Conservation (phyloP, 2,329 filamentous ascomycete genomes). For the Hysterium pulicare region DNA sequence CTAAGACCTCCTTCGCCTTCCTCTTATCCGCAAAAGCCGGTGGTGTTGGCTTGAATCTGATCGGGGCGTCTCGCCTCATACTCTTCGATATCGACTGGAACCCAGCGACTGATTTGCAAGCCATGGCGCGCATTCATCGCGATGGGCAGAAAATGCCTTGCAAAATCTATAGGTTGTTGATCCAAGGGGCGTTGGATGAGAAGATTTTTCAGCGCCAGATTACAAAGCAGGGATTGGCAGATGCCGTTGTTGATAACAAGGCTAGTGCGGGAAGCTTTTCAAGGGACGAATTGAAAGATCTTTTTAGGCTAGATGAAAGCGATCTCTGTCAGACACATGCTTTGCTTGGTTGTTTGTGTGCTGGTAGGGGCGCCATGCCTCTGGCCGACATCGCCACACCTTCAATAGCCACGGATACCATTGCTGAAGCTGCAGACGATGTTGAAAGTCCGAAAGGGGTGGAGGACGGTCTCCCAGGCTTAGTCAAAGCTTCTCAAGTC, state of each 20-base stretch:
- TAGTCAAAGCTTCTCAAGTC: constrained; percentile 42
- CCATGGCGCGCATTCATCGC: constrained; percentile 71
- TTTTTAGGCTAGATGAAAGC: constrained; percentile 63
- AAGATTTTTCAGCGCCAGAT: constrained; percentile 73
- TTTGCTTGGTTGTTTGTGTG: constrained; percentile 61
- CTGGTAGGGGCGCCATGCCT: constrained; percentile 47
- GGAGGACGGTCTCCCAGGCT: constrained; percentile 21
- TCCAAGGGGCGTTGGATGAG: constrained; percentile 67
- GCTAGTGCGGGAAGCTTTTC: constrained; percentile 60
- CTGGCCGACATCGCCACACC: constrained; percentile 8
- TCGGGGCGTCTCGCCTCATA: constrained; percentile 66
- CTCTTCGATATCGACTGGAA: constrained; percentile 77
- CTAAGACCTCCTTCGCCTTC: constrained; percentile 62
- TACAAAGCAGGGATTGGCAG: constrained; percentile 66
- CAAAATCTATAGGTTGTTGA: constrained; percentile 66
- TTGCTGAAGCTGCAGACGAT: constrained; percentile 21
- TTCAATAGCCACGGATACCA: constrained; percentile 12
- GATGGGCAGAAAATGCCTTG: constrained; percentile 67
- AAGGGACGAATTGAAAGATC: constrained; percentile 61
- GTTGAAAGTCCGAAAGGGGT: constrained; percentile 10
- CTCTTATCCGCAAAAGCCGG: constrained; percentile 71
- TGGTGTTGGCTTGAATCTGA: constrained; percentile 66
- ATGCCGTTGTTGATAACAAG: constrained; percentile 68
- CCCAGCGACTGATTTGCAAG: constrained; percentile 68
- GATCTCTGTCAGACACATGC: constrained; percentile 66